Base-by-base conservation (phyloP, 352 stramenopile genomes). In the Phytopythium chamaehyphon region DNA sequence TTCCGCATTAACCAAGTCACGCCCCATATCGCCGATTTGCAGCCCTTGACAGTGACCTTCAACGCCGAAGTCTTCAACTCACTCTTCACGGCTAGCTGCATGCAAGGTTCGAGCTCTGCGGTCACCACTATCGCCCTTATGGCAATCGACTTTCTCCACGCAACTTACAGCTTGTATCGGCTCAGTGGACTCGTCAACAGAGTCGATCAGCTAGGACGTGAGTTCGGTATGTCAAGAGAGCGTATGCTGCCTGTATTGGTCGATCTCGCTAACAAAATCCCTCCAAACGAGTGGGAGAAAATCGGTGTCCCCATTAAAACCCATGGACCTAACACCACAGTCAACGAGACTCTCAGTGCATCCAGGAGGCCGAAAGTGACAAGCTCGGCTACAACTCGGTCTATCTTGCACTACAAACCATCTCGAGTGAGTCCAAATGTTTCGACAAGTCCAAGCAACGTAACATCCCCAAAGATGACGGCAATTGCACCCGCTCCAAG, bases 51-150 rank as follows among this genome's bases (percentile, higher is more conserved):
- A 1, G 31, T 71, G 9, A 58, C 65, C 12, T 51, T 71, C 9
- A 67, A 63, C 9, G 42, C 63, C 16, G 61, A 69, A 36, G 56
- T 66, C 16, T 69, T 65, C 36, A 65, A 66, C 14, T 33, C 57
- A 11, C 52, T 69, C 40, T 69, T 66, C 28, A 69, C 63, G 16
- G 31, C 52, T 9, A 51, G 26, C 6, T 69, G 61, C 24, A 59
- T 69, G 48, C 51, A 59, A 26, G 54, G 56, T 24, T 43, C 54
- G 3, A 46, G 55, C 22, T 67, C 62, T 0, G 42, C 58, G 18
- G 31, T 18, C 14, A 71, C 58, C 0, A 67, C 44, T 21, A 47
- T 57, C 33, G 56, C 47, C 3, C 49, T 71, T 6, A 61, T 66
- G 18, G 21, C 16, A 6, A 49, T 67, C 8, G 51, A 71, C 40